Evolutionary conservation across 177 flowering plant species (phyloP), one percentile per base, ranked within the genome.

Genomic region (Telopea speciosissima): DNA sequence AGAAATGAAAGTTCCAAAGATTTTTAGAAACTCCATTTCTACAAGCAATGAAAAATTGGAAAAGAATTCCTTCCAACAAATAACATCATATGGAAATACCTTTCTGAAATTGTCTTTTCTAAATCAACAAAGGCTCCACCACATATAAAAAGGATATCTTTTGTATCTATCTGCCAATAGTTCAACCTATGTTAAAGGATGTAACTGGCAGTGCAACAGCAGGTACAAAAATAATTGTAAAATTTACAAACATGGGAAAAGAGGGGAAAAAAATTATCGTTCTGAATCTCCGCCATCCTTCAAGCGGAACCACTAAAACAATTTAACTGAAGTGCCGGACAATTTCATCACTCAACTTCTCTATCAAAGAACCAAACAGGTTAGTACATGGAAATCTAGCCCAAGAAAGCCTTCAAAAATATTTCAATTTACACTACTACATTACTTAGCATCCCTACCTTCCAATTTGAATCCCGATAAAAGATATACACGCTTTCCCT

Each of bases 101-200:
- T 93, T 72, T 96, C 99, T 14, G 97, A 93, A 71, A 96, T 93
- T 65, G 99, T 96, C 78, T 96, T 96, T 52, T 96, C 99, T 77
- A 96, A 81, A 82, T 91, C 98, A 70, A 91, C 72, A 80, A 96
- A 96, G 65, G 99, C 99, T 80, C 99, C 99, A 69, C 99, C 98
- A 78, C 99, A 96, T 62, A 96, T 93, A 69, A 96, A 96, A 71
- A 96, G 98, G 71, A 96, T 93, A 81, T 96, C 91, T 78, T 89
- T 96, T 70, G 99, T 96, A 77, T 96, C 97, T 63, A 96, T 91
- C 99, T 96, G 91, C 77, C 77, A 22, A 76, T 59, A n/a, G 63
- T 31, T n/a, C n/a, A 28, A 24, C 66, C 26, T 42, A 42, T 62
- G n/a, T 68, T 68, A 40, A 71, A 58, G 49, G 19, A 71, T 28